These are phyloP conservation scores for Steccherinum ochraceum DNA, from an alignment of 768 basidiomycete genomes.

Conservation along the genomic window DNA sequence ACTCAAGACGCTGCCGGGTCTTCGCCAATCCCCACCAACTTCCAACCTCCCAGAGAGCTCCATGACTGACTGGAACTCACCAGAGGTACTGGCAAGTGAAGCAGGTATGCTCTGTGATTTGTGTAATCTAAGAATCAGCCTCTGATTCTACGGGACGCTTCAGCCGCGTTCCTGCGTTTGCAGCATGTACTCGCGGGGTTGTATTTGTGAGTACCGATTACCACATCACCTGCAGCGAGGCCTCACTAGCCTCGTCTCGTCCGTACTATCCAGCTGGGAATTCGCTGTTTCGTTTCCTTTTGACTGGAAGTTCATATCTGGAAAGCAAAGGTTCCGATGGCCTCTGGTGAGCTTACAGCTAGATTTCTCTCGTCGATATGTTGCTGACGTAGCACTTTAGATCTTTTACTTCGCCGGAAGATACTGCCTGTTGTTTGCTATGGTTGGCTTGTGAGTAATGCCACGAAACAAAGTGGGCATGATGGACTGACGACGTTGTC, in stretches of 20 bases:
- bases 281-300: not conserved
- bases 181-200: not conserved
- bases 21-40: too few relatives aligned
- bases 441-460: slow-evolving; percentile 64
- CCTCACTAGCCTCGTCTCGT: too few relatives aligned
- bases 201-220: not conserved
- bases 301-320: not conserved
- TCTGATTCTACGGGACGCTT: too few relatives aligned
- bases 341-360: too few relatives aligned
- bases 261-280: not conserved
- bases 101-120: not conserved
- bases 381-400: too few relatives aligned
- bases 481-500: too few relatives aligned
- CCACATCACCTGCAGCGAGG: too few relatives aligned
- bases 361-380: too few relatives aligned
- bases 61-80: not conserved
- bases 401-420: slow-evolving; percentile 66
- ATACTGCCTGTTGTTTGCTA: slow-evolving; percentile 56
- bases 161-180: not conserved
- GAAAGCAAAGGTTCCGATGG: not conserved
- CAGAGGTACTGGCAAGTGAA: not conserved
- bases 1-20: too few relatives aligned
- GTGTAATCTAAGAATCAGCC: too few relatives aligned
- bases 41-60: too few relatives aligned
- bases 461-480: too few relatives aligned